A percentile compares a stretch with the other conserved stretches of the same genome.
phyloP scores from a whole-genome alignment of 306 rosid genomes.

The Malus fusca region DNA sequence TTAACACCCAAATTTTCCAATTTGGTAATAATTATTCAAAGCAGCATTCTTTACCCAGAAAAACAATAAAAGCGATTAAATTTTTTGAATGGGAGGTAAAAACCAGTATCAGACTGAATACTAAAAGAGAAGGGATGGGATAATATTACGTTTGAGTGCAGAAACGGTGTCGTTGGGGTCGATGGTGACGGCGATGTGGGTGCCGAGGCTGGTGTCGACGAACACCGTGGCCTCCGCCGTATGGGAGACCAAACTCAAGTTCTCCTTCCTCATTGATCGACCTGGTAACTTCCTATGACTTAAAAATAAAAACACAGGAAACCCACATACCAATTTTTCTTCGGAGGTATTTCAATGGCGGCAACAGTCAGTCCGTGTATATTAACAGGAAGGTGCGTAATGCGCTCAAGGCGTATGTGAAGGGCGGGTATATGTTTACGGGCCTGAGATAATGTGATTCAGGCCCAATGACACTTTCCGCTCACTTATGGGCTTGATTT shows the following conservation, averaged over 20 bases:
- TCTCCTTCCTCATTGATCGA: conserved; percentile 16
- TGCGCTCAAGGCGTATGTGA: too few relatives aligned
- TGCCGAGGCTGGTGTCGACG: conserved; percentile 62
- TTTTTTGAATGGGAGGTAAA: not conserved
- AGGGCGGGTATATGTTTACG: not conserved
- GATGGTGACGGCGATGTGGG: conserved; percentile 53
- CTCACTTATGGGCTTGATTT: too few relatives aligned
- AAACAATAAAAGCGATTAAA: not conserved
- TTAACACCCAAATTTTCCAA: not conserved
- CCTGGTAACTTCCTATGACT: not conserved
- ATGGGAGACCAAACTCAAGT: conserved; percentile 1
- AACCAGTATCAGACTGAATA: not conserved
- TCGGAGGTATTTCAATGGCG: not conserved
- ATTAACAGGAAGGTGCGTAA: not conserved
- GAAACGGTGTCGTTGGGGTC: conserved; percentile 41
- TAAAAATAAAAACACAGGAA: not conserved
- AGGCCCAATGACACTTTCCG: not conserved
- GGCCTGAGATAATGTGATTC: not conserved
- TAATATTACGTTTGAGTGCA: conserved; percentile 50
- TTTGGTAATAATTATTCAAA: not conserved
- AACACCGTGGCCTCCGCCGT: conserved; percentile 31
- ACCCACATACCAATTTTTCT: not conserved
- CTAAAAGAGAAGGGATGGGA: not conserved
- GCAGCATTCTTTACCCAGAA: not conserved
- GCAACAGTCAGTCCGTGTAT: not conserved